These are phyloP conservation scores for Aspergillus bertholletiae DNA, from an alignment of 495 filamentous ascomycete genomes.

Conservation along the genomic window DNA sequence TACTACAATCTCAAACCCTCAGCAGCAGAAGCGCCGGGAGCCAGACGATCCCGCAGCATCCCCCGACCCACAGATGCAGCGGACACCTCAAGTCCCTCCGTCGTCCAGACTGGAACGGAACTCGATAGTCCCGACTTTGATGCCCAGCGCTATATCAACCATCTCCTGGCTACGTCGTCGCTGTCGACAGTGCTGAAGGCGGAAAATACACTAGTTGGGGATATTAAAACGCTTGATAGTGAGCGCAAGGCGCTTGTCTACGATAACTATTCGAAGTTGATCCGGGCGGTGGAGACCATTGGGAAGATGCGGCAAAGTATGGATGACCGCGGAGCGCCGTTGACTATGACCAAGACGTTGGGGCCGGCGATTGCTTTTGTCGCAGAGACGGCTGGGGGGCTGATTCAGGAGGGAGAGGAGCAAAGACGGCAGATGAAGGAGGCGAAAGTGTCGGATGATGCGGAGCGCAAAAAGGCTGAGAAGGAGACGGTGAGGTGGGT, in stretches of 20 bases:
- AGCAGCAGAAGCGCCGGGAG: constrained; percentile 20
- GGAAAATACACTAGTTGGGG: constrained; percentile 54
- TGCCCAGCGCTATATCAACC: constrained; percentile 41
- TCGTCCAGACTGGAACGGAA: constrained; percentile 36
- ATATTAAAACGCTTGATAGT: constrained; percentile 86
- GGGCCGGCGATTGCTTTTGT: constrained; percentile 76
- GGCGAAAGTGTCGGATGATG: constrained; percentile 30
- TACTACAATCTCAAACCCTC: constrained; percentile 84
- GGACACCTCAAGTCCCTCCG: constrained; percentile 28
- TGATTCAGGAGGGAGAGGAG: constrained; percentile 55
- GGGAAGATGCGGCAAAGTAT: constrained; percentile 57
- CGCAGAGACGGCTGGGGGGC: constrained; percentile 66
- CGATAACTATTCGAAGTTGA: constrained; percentile 96
- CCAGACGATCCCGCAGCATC: constrained; percentile 33
- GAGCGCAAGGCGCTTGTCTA: constrained; percentile 97
- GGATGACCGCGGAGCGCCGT: constrained; percentile 43
- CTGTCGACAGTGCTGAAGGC: constrained; percentile 61
- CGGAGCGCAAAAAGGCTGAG: constrained; percentile 44
- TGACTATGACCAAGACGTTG: constrained; percentile 59
- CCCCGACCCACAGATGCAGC: constrained; percentile 40
- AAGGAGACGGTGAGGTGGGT: constrained; percentile 71
- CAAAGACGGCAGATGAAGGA: constrained; percentile 32
- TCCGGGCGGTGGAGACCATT: constrained; percentile 92
- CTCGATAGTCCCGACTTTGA: constrained; percentile 48
- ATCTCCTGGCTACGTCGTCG: constrained; percentile 51